Conservation (phyloP, 2,329 filamentous ascomycete species). For the Dactylellina sp. region DNA sequence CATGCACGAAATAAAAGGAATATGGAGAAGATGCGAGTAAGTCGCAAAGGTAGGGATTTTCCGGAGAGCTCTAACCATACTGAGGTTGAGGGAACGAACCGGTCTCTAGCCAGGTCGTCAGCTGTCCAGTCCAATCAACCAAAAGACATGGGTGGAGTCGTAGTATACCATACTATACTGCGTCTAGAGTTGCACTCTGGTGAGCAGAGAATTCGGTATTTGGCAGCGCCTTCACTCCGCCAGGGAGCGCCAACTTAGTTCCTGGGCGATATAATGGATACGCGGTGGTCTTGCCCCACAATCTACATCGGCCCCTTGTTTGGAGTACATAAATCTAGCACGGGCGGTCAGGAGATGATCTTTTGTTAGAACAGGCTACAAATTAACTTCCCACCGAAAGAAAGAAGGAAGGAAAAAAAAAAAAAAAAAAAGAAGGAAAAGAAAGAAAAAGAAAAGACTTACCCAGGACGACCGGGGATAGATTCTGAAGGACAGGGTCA, state of each 20-base stretch:
- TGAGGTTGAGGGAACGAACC: conserved; percentile 51
- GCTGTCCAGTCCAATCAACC: conserved; percentile 56
- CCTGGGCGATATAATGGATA: conserved; percentile 37
- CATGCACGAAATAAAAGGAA: conserved; percentile 38
- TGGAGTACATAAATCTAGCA: conserved; percentile 53
- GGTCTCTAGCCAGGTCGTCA: conserved; percentile 50
- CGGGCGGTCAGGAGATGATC: conserved; percentile 46
- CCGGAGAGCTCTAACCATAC: conserved; percentile 55
- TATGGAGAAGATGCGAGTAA: conserved; percentile 54
- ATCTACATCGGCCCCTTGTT: conserved; percentile 53
- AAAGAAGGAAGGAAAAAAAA: no score
- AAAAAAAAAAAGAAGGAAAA: no score
- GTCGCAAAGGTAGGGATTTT: conserved; percentile 57
- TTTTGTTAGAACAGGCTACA: conserved; percentile 53
- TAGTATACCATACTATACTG: background rate
- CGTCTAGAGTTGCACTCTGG: conserved; percentile 42
- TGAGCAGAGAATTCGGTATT: conserved; percentile 22
- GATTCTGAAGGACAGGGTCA: conserved; percentile 20
- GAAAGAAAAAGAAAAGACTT: conserved; percentile 22
- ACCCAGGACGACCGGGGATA: conserved; percentile 21
- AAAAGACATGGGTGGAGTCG: conserved; percentile 47
- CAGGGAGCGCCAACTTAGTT: conserved; percentile 2
- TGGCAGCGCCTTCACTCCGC: conserved; percentile 32
- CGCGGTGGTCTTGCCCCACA: conserved; percentile 50
- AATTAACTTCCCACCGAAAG: conserved; percentile 25